phyloP scores from a whole-genome alignment of 2,329 filamentous ascomycete species.

The Aurifilum marmelostoma region DNA sequence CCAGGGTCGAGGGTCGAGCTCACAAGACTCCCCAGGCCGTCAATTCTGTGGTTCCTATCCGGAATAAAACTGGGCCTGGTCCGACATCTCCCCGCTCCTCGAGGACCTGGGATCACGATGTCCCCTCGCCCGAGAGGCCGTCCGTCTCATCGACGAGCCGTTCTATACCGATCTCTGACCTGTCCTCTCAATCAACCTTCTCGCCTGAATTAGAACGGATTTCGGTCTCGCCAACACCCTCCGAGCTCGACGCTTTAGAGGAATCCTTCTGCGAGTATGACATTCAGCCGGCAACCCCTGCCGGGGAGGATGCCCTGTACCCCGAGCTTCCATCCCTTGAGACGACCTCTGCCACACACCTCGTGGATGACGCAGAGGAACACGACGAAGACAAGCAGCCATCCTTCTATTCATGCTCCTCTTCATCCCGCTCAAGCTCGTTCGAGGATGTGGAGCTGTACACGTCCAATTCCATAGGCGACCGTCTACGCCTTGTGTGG shows the following conservation, averaged over 20 bases:
- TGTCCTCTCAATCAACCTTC: background rate
- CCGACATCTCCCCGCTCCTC: too few relatives aligned
- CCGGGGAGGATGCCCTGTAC: background rate
- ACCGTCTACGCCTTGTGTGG: constrained; percentile 21
- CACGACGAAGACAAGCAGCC: background rate
- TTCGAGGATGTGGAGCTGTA: background rate
- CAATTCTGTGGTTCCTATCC: constrained; percentile 9
- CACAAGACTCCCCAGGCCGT: constrained; percentile 1
- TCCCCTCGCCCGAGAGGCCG: background rate
- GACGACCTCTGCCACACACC: background rate
- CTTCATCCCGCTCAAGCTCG: background rate
- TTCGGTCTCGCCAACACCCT: constrained; percentile 23
- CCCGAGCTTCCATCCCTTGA: background rate
- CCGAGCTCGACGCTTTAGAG: constrained; percentile 25
- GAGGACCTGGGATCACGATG: background rate
- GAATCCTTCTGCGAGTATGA: constrained; percentile 16
- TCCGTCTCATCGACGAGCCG: background rate
- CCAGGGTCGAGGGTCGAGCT: background rate
- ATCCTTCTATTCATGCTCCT: background rate
- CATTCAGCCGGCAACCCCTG: constrained; percentile 6
- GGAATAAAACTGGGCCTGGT: background rate
- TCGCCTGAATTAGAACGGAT: background rate
- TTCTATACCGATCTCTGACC: background rate
- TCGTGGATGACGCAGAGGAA: background rate
- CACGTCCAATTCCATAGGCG: background rate